phyloP scores from a whole-genome alignment of 2,329 filamentous ascomycete genomes.

The Arthrobotrys iridis region DNA sequence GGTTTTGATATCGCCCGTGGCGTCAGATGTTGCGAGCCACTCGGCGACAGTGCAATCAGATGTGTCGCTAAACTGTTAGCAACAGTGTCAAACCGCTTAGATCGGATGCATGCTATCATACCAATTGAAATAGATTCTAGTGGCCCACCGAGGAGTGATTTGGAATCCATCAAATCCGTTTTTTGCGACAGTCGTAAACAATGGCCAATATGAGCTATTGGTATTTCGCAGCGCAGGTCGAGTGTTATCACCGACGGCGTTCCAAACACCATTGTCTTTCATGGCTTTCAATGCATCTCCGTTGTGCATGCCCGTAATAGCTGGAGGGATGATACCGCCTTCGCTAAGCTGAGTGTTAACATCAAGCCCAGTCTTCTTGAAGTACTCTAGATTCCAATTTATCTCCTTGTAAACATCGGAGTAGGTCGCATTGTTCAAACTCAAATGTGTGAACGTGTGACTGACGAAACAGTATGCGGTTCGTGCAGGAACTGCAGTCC shows the following conservation, averaged over 20 bases:
- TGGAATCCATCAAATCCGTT: slow-evolving; percentile 69
- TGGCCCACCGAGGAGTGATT: slow-evolving; percentile 70
- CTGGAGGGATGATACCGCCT: slow-evolving; percentile 70
- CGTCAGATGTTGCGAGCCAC: slow-evolving; percentile 69
- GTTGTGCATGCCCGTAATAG: slow-evolving; percentile 73
- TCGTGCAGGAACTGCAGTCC: slow-evolving; percentile 66
- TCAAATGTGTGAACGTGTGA: slow-evolving; percentile 71
- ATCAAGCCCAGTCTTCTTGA: slow-evolving; percentile 69
- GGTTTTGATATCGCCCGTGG: slow-evolving; percentile 66
- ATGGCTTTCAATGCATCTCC: slow-evolving; percentile 71
- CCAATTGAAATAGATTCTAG: slow-evolving; percentile 74
- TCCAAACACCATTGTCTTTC: slow-evolving; percentile 69
- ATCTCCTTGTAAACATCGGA: slow-evolving; percentile 69
- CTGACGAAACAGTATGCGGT: slow-evolving; percentile 69
- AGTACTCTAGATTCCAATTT: slow-evolving; percentile 60
- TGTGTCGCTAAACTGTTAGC: slow-evolving; percentile 62
- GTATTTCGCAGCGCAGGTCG: slow-evolving; percentile 67
- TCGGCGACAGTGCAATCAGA: slow-evolving; percentile 69
- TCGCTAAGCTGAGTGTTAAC: slow-evolving; percentile 65
- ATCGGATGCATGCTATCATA: neutral
- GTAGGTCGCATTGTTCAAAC: slow-evolving; percentile 71
- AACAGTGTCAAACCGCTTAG: neutral
- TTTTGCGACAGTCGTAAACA: slow-evolving; percentile 65
- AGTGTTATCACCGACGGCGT: slow-evolving; percentile 73
- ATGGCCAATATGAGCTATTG: slow-evolving; percentile 68